A percentile compares a stretch with the other conserved stretches of the same genome.
These are phyloP conservation scores for Saprolegnia parasitica DNA, from an alignment of 352 stramenopile genomes.

Conservation along the genomic window DNA sequence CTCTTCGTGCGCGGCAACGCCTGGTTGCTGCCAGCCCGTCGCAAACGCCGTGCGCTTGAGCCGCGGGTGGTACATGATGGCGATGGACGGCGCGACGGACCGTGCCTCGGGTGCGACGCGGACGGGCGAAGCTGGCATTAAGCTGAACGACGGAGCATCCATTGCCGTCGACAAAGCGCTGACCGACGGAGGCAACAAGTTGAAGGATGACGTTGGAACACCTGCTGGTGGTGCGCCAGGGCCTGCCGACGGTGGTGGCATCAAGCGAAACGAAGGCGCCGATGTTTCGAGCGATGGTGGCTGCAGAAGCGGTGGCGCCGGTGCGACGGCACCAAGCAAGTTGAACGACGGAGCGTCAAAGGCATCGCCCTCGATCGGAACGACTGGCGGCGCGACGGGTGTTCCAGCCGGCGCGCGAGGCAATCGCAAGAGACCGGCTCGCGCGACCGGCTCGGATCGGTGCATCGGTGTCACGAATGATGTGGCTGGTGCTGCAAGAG, in stretches of 20 bases:
- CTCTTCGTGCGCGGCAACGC: not conserved
- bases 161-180: not conserved
- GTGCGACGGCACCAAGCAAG: not conserved
- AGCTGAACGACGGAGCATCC: slow-evolving; percentile 18
- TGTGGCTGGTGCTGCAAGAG: not conserved
- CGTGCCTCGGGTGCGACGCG: not conserved
- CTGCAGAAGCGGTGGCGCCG: too few relatives aligned
- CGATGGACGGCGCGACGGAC: not conserved
- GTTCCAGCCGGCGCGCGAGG: not conserved
- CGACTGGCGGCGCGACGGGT: not conserved
- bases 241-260: not conserved
- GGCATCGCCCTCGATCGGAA: not conserved
- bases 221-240: too few relatives aligned
- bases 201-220: too few relatives aligned
- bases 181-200: too few relatives aligned
- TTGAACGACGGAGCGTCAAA: not conserved
- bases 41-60: not conserved
- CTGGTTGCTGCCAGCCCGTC: not conserved
- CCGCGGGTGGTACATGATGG: slow-evolving; percentile 4
- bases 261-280: not conserved
- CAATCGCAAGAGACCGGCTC: not conserved
- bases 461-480: not conserved
- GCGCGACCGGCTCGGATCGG: too few relatives aligned
- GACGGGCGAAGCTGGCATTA: not conserved
- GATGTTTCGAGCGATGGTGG: not conserved